Evolutionary conservation across 2,329 filamentous ascomycete genomes (phyloP).

Genomic region (Capronia coronata): DNA sequence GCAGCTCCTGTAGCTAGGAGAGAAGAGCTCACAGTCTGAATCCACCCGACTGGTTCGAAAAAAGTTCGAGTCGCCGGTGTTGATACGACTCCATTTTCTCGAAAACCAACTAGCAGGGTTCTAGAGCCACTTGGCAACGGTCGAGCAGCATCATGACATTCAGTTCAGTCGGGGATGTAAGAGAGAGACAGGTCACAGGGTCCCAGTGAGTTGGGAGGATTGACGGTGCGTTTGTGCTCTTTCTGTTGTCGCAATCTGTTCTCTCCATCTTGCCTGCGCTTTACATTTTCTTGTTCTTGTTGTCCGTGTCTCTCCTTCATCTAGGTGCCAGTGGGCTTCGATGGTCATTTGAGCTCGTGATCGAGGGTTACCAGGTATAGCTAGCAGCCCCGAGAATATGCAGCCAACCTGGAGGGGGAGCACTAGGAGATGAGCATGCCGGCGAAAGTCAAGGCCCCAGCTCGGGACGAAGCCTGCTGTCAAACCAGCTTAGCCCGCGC

Average conservation of each 20-base stretch:
- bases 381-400: conserved; percentile 15
- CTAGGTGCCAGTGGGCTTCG: not conserved
- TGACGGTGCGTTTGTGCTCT: not conserved
- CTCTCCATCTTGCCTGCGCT: not conserved
- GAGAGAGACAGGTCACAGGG: not conserved
- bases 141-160: conserved; percentile 18
- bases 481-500: conserved; percentile 18
- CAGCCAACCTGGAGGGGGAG: conserved; percentile 15
- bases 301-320: not conserved
- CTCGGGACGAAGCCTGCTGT: conserved; percentile 6
- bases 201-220: not conserved
- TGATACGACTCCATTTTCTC: conserved; percentile 24
- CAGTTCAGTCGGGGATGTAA: not conserved
- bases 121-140: conserved; percentile 26
- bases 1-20: not conserved
- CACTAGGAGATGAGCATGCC: conserved; percentile 12
- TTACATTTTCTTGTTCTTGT: not conserved
- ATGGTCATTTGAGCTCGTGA: not conserved
- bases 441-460: not conserved
- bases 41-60: conserved; percentile 6
- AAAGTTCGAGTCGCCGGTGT: conserved; percentile 1
- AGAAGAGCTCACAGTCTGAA: conserved; percentile 1
- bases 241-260: not conserved
- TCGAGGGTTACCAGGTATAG: conserved; percentile 17
- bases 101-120: conserved; percentile 25